phyloP scores from a whole-genome alignment of 306 rosid species.

The Rosa multiflora region DNA sequence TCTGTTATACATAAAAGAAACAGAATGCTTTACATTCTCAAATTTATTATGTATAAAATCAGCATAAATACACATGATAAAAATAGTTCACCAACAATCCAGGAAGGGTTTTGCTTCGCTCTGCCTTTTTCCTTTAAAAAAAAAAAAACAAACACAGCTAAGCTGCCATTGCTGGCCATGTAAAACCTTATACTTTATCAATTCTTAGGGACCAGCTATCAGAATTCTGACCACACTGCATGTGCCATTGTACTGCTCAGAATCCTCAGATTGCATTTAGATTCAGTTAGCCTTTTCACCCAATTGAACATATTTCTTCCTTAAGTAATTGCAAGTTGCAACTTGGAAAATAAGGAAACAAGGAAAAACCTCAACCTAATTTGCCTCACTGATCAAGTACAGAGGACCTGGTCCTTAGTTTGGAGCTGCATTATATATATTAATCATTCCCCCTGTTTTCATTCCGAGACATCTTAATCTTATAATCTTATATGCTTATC shows the following conservation, averaged over 20 bases:
- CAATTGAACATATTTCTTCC: not conserved
- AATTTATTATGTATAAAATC: not conserved
- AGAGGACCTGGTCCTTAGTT: not conserved
- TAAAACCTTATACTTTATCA: not conserved
- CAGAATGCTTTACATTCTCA: not conserved
- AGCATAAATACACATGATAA: not conserved
- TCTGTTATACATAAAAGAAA: not conserved
- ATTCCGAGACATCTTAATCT: slow-evolving; percentile 4
- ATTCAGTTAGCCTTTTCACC: slow-evolving; percentile 2
- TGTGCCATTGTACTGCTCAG: slow-evolving; percentile 6
- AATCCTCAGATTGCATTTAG: not conserved
- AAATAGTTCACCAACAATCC: not conserved
- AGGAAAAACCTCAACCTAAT: not conserved
- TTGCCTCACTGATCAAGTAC: not conserved
- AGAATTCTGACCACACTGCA: slow-evolving; percentile 13
- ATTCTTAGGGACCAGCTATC: slow-evolving; percentile 7
- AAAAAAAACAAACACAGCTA: not conserved
- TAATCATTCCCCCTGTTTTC: not conserved
- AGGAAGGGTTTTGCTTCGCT: not conserved
- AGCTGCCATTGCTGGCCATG: not conserved
- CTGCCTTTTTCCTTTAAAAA: not conserved
- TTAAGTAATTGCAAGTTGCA: not conserved
- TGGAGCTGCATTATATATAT: not conserved
- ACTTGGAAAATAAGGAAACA: not conserved
- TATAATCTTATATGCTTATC: not conserved